A percentile compares a stretch with the other conserved stretches of the same genome.
Conservation (phyloP, 202 grass and related monocot species). For the Panicum hallii region DNA sequence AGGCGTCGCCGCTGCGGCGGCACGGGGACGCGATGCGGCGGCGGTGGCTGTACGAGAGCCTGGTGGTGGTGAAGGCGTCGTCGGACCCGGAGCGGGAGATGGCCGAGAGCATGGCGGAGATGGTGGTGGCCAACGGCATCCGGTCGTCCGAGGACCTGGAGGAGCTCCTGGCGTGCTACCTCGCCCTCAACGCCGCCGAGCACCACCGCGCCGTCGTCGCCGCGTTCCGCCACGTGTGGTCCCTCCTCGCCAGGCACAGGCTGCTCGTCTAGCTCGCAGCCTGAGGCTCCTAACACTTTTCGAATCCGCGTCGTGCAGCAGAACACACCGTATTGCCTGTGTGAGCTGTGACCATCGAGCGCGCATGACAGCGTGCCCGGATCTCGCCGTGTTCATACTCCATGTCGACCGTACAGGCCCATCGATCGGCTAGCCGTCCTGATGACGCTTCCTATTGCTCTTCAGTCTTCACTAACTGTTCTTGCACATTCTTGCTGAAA, state of each 20-base stretch:
- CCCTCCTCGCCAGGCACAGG: constrained; percentile 47
- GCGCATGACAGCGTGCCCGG: not conserved
- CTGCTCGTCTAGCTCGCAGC: not conserved
- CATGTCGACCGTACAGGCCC: not conserved
- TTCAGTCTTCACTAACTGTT: not conserved
- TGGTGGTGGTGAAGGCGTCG: constrained; percentile 80
- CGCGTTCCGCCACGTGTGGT: constrained; percentile 81
- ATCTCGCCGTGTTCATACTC: constrained; percentile 1
- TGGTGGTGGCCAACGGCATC: constrained; percentile 79
- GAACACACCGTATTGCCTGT: not conserved
- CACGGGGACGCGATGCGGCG: constrained; percentile 44
- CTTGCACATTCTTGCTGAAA: constrained; percentile 13
- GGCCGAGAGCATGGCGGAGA: constrained; percentile 87
- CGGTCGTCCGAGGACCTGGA: constrained; percentile 65
- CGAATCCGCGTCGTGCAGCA: too few relatives aligned
- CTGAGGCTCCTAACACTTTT: too few relatives aligned
- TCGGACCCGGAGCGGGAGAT: constrained; percentile 76
- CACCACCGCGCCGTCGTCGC: constrained; percentile 80
- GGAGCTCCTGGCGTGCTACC: constrained; percentile 92
- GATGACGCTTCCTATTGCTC: not conserved
- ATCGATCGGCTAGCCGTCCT: not conserved
- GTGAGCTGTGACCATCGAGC: not conserved
- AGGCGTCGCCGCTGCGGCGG: not conserved
- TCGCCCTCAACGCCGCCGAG: constrained; percentile 84
- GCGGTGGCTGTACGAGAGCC: constrained; percentile 70